Evolutionary conservation across 1,284 basidiomycete genomes (phyloP).

Genomic region (Volvariella surrecta): DNA sequence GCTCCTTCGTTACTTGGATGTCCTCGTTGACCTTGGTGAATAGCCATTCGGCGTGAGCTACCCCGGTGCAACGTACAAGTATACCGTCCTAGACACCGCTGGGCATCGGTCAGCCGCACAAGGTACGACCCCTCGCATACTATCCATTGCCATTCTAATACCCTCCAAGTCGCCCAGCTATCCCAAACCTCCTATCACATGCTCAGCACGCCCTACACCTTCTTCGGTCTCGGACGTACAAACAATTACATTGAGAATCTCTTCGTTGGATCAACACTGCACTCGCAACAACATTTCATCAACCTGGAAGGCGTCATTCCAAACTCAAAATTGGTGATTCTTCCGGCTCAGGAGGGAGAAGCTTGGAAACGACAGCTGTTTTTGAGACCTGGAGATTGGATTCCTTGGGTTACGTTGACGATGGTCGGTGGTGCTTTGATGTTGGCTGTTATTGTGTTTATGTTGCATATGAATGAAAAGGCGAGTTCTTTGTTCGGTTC

Average conservation of each 20-base stretch:
- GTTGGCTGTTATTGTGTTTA: slow-evolving; percentile 77
- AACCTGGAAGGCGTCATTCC: slow-evolving; percentile 96
- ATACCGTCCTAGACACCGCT: slow-evolving; percentile 92
- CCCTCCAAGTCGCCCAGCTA: slow-evolving; percentile 79
- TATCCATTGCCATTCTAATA: slow-evolving; percentile 3
- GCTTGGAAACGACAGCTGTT: slow-evolving; percentile 89
- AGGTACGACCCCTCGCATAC: slow-evolving; percentile 33
- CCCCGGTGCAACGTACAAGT: slow-evolving; percentile 94
- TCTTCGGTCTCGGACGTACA: slow-evolving; percentile 96
- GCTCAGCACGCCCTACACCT: slow-evolving; percentile 86
- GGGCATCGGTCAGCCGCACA: slow-evolving; percentile 87
- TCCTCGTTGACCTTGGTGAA: slow-evolving; percentile 8
- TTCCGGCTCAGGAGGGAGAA: slow-evolving; percentile 54
- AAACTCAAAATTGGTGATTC: slow-evolving; percentile 95
- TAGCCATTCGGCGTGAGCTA: slow-evolving; percentile 93
- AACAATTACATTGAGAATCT: slow-evolving; percentile 99
- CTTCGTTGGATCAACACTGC: slow-evolving; percentile 84
- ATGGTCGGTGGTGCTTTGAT: slow-evolving; percentile 70
- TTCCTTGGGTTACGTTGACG: slow-evolving; percentile 90
- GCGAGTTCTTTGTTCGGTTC: slow-evolving; percentile 27
- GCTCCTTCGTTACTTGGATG: neutral
- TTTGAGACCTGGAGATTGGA: slow-evolving; percentile 93
- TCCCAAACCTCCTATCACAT: slow-evolving; percentile 89
- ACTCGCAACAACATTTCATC: slow-evolving; percentile 65
- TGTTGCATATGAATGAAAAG: slow-evolving; percentile 90